Evolutionary conservation across 495 filamentous ascomycete genomes (phyloP).

Genomic region (Glonium stellatum): DNA sequence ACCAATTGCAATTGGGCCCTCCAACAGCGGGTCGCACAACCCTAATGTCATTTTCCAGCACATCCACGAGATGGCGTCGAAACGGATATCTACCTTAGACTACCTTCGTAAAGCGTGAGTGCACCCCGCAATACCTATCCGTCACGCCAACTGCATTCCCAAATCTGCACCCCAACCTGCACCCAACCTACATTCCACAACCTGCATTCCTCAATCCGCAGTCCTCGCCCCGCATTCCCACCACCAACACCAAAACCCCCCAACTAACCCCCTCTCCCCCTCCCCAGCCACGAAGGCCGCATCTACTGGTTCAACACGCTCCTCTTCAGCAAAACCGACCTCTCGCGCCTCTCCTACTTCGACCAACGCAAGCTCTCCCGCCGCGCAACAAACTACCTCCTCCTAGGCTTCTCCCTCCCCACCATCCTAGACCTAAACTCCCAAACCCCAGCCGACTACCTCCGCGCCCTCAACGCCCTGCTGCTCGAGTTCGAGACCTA

Average conservation of each 20-base stretch:
- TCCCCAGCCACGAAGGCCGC: constrained; percentile 75
- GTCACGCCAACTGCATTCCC: no score
- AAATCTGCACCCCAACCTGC: no score
- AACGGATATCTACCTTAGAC: constrained; percentile 91
- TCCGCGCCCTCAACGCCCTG: constrained; percentile 78
- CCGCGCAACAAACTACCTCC: constrained; percentile 83
- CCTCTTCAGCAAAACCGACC: constrained; percentile 76
- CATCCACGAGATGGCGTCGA: constrained; percentile 81
- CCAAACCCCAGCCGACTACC: constrained; percentile 69
- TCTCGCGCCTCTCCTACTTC: constrained; percentile 77
- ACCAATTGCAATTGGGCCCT: constrained; percentile 12
- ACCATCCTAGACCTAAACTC: constrained; percentile 80
- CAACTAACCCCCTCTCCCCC: no score
- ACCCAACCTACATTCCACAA: no score
- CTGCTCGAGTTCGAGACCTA: constrained; percentile 89
- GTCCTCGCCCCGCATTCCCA: no score
- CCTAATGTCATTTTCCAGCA: constrained; percentile 68
- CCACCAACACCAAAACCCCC: no score
- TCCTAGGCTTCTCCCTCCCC: constrained; percentile 86
- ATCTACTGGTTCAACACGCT: constrained; percentile 98
- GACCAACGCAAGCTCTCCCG: constrained; percentile 73
- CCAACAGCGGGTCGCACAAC: constrained; percentile 45
- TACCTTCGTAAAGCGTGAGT: constrained; percentile 87
- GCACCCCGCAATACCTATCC: no score
- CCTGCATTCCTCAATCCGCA: no score